phyloP scores from a whole-genome alignment of 345 rosid species.

The Camelina laxa region DNA sequence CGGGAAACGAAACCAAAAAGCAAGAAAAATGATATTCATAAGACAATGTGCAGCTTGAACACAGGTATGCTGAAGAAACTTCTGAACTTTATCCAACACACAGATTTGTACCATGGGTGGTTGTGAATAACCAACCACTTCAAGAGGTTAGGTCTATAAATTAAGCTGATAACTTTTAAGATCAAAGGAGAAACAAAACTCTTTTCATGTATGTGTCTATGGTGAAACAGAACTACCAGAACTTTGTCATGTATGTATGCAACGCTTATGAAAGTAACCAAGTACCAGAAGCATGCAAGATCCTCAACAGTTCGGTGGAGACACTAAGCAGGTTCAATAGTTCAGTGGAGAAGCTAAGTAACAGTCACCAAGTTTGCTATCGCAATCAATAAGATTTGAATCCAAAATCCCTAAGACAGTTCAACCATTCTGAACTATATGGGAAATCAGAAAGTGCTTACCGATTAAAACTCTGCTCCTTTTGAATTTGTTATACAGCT shows the following conservation, averaged over 20 bases:
- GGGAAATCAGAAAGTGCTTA: conserved; percentile 10
- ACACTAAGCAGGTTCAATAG: conserved; percentile 29
- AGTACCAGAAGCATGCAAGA: conserved; percentile 58
- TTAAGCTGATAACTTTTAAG: conserved; percentile 4
- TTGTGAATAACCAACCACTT: conserved; percentile 64
- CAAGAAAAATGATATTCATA: background rate
- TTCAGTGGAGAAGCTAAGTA: conserved; percentile 37
- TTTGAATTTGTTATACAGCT: conserved; percentile 1
- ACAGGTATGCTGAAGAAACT: conserved; percentile 57
- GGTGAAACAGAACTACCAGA: conserved; percentile 55
- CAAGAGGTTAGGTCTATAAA: conserved; percentile 46
- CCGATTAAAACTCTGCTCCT: background rate
- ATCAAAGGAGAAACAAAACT: conserved; percentile 6
- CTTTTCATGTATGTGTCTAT: conserved; percentile 13
- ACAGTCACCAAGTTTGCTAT: conserved; percentile 40
- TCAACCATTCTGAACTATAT: conserved; percentile 12
- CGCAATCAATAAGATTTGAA: conserved; percentile 10
- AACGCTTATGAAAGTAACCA: conserved; percentile 55
- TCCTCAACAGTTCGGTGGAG: conserved; percentile 28
- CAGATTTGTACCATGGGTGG: conserved; percentile 71
- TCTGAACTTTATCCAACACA: conserved; percentile 60
- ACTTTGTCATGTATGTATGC: conserved; percentile 60
- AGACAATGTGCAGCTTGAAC: conserved; percentile 54
- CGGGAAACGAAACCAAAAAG: background rate
- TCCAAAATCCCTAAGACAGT: conserved; percentile 6